Percentiles rank a stretch among this genome's conserved stretches.
phyloP scores from a whole-genome alignment of 306 rosid genomes.

The Begonia loranthoides region DNA sequence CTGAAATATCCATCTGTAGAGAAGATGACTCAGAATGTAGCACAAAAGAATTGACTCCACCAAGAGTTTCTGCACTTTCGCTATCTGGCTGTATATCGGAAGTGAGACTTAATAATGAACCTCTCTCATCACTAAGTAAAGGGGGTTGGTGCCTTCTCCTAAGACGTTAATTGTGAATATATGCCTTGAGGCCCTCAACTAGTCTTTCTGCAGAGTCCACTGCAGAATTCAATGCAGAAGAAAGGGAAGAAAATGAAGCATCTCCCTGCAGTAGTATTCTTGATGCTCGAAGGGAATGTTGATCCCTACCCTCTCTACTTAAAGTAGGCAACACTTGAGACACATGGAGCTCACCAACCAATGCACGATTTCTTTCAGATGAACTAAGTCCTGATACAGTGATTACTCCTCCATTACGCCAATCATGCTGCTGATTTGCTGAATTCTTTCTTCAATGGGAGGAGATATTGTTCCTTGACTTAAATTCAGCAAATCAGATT shows the following conservation, averaged over 20 bases:
- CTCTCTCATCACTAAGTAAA: slow-evolving; percentile 12
- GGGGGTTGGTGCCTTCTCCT: slow-evolving; percentile 18
- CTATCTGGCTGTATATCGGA: slow-evolving; percentile 22
- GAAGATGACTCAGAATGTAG: slow-evolving; percentile 23
- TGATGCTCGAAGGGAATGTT: slow-evolving; percentile 22
- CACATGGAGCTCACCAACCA: slow-evolving; percentile 9
- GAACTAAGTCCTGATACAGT: slow-evolving; percentile 16
- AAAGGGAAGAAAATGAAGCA: slow-evolving; percentile 49
- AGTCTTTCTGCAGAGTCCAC: slow-evolving; percentile 48
- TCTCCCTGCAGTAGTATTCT: slow-evolving; percentile 36
- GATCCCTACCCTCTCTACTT: slow-evolving; percentile 10
- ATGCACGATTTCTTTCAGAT: not conserved
- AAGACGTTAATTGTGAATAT: slow-evolving; percentile 15
- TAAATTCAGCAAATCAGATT: slow-evolving; percentile 19
- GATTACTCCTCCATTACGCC: slow-evolving; percentile 31
- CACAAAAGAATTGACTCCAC: slow-evolving; percentile 19
- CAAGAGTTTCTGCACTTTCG: slow-evolving; percentile 18
- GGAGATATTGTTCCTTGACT: slow-evolving; percentile 29
- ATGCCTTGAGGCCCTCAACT: slow-evolving; percentile 45
- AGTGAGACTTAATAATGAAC: slow-evolving; percentile 15
- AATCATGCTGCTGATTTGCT: slow-evolving; percentile 26
- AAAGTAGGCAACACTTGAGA: slow-evolving; percentile 10
- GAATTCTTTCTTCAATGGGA: slow-evolving; percentile 34
- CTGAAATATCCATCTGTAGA: slow-evolving; percentile 11
- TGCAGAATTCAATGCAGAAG: slow-evolving; percentile 53